Conservation (phyloP, 495 filamentous ascomycete species). For the Penicillium cosmopolitanum region DNA sequence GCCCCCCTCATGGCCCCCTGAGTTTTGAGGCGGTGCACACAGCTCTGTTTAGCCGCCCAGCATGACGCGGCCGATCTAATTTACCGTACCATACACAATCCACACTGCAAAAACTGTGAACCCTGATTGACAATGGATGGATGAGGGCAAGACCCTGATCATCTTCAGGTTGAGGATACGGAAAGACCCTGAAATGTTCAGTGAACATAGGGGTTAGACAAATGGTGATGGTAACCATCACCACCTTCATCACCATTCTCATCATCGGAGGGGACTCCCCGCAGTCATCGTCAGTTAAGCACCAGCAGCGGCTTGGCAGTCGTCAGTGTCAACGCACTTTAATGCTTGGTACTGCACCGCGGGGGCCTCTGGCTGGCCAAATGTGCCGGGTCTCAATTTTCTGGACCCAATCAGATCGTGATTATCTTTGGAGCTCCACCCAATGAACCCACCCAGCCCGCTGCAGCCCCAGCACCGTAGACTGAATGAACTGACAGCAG, state of each 20-base stretch:
- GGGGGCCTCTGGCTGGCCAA: constrained; percentile 1
- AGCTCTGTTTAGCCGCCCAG: constrained; percentile 2
- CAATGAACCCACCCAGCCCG: neutral
- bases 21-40: constrained; percentile 3
- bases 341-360: neutral
- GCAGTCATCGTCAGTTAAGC: neutral
- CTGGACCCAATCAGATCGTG: neutral
- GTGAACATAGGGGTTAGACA: too few species aligned
- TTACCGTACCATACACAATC: constrained; percentile 6
- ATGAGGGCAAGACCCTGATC: neutral
- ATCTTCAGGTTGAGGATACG: neutral
- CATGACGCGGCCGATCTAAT: constrained; percentile 5
- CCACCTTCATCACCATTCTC: too few species aligned
- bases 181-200: too few species aligned
- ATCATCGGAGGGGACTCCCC: neutral
- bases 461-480: neutral
- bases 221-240: too few species aligned
- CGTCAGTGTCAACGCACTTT: neutral
- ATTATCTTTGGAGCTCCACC: neutral
- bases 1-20: neutral
- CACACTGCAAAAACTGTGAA: neutral
- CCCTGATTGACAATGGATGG: neutral
- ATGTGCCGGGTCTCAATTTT: neutral
- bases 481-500: neutral
- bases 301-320: neutral